These are phyloP conservation scores for Melampsora larici-populina DNA, from an alignment of 1,284 basidiomycete species.

Conservation along the genomic window DNA sequence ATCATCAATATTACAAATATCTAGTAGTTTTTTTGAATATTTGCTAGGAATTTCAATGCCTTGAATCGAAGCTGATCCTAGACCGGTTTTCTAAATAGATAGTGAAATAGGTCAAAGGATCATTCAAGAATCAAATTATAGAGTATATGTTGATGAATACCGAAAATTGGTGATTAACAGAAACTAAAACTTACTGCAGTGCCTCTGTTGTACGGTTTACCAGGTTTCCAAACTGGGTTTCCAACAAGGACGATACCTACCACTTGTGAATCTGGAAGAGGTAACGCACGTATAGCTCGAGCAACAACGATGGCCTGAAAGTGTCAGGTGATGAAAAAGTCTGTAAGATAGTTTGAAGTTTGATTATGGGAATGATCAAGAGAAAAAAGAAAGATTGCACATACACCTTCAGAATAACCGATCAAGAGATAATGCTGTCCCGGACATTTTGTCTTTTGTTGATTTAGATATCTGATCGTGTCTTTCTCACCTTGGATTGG, in stretches of 20 bases:
- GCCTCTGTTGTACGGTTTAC: not conserved
- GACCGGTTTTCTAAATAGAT: not conserved
- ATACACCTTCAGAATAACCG: slow-evolving; percentile 28
- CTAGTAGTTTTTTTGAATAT: not conserved
- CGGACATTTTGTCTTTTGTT: not conserved
- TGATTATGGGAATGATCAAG: too few relatives aligned
- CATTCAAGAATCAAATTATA: too few relatives aligned
- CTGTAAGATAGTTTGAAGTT: too few relatives aligned
- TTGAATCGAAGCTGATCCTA: not conserved
- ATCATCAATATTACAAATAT: not conserved
- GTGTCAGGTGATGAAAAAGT: too few relatives aligned
- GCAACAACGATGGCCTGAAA: not conserved
- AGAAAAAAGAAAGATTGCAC: not conserved
- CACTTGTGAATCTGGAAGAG: not conserved
- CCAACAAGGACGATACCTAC: not conserved
- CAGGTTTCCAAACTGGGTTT: not conserved
- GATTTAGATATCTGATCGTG: not conserved
- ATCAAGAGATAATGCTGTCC: slow-evolving; percentile 4
- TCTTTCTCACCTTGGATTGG: not conserved
- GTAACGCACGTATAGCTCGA: too few relatives aligned
- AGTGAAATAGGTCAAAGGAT: not conserved
- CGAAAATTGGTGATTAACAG: too few relatives aligned
- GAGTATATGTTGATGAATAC: too few relatives aligned
- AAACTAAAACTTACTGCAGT: not conserved
- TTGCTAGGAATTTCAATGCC: not conserved